Base-by-base conservation (phyloP, 345 rosid species). In the Populus tremula region DNA sequence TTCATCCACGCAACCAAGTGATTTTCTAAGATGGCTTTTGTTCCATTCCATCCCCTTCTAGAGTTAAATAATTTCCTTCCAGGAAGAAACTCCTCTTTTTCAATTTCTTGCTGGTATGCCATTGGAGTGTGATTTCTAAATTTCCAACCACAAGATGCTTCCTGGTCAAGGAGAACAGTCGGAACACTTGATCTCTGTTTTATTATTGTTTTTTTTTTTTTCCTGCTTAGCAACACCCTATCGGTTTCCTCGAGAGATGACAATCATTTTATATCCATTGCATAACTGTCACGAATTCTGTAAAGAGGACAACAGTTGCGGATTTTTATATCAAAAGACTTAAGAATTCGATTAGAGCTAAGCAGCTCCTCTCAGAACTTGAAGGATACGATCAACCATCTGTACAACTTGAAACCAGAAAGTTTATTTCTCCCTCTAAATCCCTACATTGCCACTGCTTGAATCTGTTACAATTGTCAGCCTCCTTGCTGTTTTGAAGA, bases 401-500 rank as follows among this genome's bases (percentile, higher is more conserved):
- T 89, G 83, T 89, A 89, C 89, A 88, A 47, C 70, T 76, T 65
- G 84, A 78, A 81, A 76, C 71, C 72, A 43, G 39, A 23, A 9
- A 76, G 70, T 31, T 78, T 82, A 38, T 66, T 81, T 76, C 76
- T 66, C 59, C 78, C 80, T 64, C 78, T 79, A 83, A 50, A 71
- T 78, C 62, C 92, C 88, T 74, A 87, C 62, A 50, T 77, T 80
- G 75, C 84, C 83, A 74, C 87, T 86, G 86, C 91, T 84, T 47
- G 89, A 87, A 84, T 87, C 88, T 77, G 74, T 81, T 70, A 79
- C 76, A 78, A 91, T 85, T 33, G 92, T 89, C 87, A 91, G 68
- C 75, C 92, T 83, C 69, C 86, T 88, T 20, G 94, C 90, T 21
- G 78, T 82, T 79, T 79, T 87, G 72, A 53, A 72, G 63, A 91